Percentiles rank a stretch among this genome's conserved stretches.
Evolutionary conservation across 169 alveolate species (phyloP).

Genomic region (Plasmodium adleri): DNA sequence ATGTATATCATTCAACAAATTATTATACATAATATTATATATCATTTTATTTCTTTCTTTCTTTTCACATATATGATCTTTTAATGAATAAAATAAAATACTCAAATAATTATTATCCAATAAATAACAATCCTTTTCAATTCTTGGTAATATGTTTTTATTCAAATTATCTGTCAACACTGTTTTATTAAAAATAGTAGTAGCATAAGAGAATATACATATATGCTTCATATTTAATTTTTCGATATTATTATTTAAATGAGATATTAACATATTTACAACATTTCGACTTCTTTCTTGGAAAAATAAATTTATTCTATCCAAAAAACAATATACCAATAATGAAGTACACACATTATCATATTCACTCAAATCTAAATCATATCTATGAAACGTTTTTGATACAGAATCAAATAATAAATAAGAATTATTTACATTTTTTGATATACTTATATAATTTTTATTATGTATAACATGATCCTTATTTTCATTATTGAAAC

Average conservation of each 20-base stretch:
- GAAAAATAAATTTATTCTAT: slow-evolving; percentile 43
- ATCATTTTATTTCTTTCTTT: slow-evolving; percentile 3
- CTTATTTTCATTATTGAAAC: neutral
- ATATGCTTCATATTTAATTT: slow-evolving; percentile 63
- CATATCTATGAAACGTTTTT: slow-evolving; percentile 60
- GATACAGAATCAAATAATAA: slow-evolving; percentile 53
- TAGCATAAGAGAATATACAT: slow-evolving; percentile 37
- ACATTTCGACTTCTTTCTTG: slow-evolving; percentile 51
- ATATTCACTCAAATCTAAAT: slow-evolving; percentile 40
- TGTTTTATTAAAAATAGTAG: slow-evolving; percentile 13
- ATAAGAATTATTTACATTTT: slow-evolving; percentile 29
- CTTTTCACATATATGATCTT: slow-evolving; percentile 7
- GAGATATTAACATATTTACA: slow-evolving; percentile 21
- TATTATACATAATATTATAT: slow-evolving; percentile 53
- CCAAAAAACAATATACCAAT: slow-evolving; percentile 28
- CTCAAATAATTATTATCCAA: slow-evolving; percentile 32
- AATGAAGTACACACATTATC: slow-evolving; percentile 40
- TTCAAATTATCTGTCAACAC: neutral
- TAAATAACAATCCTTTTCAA: slow-evolving; percentile 45
- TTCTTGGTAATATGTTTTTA: slow-evolving; percentile 15
- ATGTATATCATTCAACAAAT: slow-evolving; percentile 30
- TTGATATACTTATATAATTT: neutral
- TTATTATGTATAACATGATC: neutral
- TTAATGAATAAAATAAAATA: slow-evolving; percentile 52
- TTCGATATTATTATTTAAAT: slow-evolving; percentile 35